Evolutionary conservation across 345 rosid species (phyloP), one percentile per base, ranked within the genome.

Genomic region (Bruguiera sexangula): DNA sequence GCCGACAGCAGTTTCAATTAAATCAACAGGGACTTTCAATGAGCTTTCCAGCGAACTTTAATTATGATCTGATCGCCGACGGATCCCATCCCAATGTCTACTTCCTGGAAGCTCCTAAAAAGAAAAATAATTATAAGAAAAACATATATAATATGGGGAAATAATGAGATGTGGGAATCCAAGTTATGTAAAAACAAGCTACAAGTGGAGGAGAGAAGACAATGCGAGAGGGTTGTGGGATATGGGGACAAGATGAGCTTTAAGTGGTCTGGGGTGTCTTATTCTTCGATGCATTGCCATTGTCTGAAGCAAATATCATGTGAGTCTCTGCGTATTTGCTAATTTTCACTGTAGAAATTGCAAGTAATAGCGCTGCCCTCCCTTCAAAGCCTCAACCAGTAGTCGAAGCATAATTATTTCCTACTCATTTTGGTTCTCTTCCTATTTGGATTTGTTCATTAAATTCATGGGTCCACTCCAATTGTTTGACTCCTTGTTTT

Each of bases 231-330:
- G 73, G 64, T 26, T 60, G 19, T 22, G 46, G 37, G 29, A 56
- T 27, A 67, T 62, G 67, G 66, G 26, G 76, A 66, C 65, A 21
- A 22, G 58, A 48, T 59, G 65, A 55, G 74, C 65, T 65, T 62
- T 30, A 36, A 32, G 55, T 56, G 62, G 48, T 2, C 9, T 30
- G 19, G 1, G 30, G 30, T 55, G 66, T 37, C 59, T 58, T 32
- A 18, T 8, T 19, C 32, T 19, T 13, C 6, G 58, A 21, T 29
- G 58, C 51, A 57, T 1, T 43, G 30, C 46, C 39, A 1, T 57
- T 73, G 69, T 69, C 69, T 32, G 39, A 39, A 24, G 31, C 71
- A 70, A 5, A 21, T 46, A 26, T 58, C 29, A 48, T 70, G 63
- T 78, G 65, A 31, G 43, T 74, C 46, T 74, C 62, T 53, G 65